A percentile compares a stretch with the other conserved stretches of the same genome.
Conservation (phyloP, 73 alveolate genomes). For the Tetrahymena malaccensis region DNA sequence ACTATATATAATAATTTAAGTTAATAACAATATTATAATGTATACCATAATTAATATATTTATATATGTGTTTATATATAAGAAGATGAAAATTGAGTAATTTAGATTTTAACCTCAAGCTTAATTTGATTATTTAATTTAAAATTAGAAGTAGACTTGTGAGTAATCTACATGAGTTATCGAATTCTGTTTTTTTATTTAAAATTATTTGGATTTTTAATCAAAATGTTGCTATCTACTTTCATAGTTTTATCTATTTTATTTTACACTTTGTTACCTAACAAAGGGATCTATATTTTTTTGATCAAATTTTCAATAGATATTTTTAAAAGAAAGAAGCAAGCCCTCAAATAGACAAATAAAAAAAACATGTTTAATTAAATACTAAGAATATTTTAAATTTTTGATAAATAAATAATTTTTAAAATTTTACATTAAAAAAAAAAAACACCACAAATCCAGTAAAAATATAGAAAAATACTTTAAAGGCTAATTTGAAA, state of each 20-base stretch:
- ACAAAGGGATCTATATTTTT: no score
- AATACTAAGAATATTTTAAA: not conserved
- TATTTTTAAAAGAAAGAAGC: no score
- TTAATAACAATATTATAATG: no score
- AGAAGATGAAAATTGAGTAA: no score
- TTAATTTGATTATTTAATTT: no score
- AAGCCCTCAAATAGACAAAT: not conserved
- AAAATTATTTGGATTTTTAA: no score
- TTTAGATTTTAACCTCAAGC: no score
- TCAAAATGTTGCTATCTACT: not conserved
- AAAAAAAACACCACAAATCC: not conserved
- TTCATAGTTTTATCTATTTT: not conserved
- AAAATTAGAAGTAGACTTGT: not conserved
- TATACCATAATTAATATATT: no score
- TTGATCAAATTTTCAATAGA: not conserved
- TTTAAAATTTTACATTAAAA: not conserved
- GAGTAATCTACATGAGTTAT: not conserved
- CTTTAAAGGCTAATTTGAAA: not conserved
- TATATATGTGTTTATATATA: no score
- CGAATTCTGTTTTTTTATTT: not conserved
- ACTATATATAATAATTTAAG: no score
- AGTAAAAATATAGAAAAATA: not conserved
- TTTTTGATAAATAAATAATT: not conserved
- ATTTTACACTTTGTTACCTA: no score
- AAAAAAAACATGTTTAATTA: no score